Conservation (phyloP, 768 basidiomycete species). For the Boletellus sp. region DNA sequence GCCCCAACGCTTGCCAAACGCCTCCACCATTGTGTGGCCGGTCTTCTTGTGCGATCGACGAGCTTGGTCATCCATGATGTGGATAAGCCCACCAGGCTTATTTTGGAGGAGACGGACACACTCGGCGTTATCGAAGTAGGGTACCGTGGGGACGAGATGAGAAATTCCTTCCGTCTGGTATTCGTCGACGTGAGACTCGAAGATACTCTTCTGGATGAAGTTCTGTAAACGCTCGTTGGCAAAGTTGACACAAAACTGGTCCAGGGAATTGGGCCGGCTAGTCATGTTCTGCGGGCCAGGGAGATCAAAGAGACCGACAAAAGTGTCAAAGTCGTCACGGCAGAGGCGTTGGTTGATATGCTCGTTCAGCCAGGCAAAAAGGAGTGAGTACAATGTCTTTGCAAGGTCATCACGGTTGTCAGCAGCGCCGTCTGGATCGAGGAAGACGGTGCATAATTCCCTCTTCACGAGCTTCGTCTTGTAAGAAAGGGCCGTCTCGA, state of each 20-base stretch:
- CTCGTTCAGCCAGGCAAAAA: constrained; percentile 96
- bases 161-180: constrained; percentile 81
- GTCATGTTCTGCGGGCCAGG: constrained; percentile 91
- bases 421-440: constrained; percentile 90
- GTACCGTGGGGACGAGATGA: constrained; percentile 60
- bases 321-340: constrained; percentile 87
- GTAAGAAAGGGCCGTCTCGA: constrained; percentile 84
- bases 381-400: constrained; percentile 86
- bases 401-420: constrained; percentile 94
- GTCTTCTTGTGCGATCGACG: constrained; percentile 84
- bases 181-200: constrained; percentile 79
- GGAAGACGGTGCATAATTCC: constrained; percentile 95
- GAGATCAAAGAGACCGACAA: constrained; percentile 91
- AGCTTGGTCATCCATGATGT: constrained; percentile 98
- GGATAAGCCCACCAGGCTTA: constrained; percentile 84
- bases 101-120: constrained; percentile 84
- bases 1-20: constrained; percentile 90
- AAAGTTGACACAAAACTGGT: constrained; percentile 96
- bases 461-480: constrained; percentile 91
- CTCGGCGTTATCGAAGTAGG: constrained; percentile 90
- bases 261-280: constrained; percentile 84
- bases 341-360: constrained; percentile 94
- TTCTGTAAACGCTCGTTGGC: constrained; percentile 89
- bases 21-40: constrained; percentile 91
- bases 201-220: constrained; percentile 75